A percentile compares a stretch with the other conserved stretches of the same genome.
Evolutionary conservation across 306 rosid species (phyloP).

Genomic region (Oxytropis ochrocephala): DNA sequence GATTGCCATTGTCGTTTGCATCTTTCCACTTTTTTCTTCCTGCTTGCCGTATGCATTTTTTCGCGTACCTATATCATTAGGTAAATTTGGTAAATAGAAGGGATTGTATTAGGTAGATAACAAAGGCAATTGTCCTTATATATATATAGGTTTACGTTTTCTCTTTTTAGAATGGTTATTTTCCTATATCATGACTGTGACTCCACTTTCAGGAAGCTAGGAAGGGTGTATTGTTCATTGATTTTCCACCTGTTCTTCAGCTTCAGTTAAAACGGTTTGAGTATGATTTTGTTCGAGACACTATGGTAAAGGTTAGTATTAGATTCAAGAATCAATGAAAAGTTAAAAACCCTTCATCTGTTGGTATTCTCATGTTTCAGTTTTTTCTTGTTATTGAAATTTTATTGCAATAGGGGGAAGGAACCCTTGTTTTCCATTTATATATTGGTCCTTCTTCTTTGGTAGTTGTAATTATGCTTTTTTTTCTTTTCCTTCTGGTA

Average conservation of each 20-base stretch:
- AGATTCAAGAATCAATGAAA: not conserved
- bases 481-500: not conserved
- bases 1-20: no score
- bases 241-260: conserved; percentile 96
- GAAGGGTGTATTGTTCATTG: conserved; percentile 87
- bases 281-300: conserved; percentile 76
- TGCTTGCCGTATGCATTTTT: no score
- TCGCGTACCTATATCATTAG: no score
- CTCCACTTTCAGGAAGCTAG: conserved; percentile 66
- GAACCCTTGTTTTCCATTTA: not conserved
- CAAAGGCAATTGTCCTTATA: no score
- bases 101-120: no score
- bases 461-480: not conserved
- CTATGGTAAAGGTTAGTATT: conserved; percentile 87
- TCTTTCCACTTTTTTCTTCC: no score
- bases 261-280: conserved; percentile 92
- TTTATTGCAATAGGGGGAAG: not conserved
- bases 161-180: not conserved
- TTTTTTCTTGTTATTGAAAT: not conserved
- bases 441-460: not conserved
- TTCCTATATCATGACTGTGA: not conserved
- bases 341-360: not conserved
- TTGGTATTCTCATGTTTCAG: not conserved
- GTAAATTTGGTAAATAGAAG: no score
- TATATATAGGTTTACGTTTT: not conserved